phyloP scores from a whole-genome alignment of 176 grass and related monocot genomes.

The Paspalum vaginatum region DNA sequence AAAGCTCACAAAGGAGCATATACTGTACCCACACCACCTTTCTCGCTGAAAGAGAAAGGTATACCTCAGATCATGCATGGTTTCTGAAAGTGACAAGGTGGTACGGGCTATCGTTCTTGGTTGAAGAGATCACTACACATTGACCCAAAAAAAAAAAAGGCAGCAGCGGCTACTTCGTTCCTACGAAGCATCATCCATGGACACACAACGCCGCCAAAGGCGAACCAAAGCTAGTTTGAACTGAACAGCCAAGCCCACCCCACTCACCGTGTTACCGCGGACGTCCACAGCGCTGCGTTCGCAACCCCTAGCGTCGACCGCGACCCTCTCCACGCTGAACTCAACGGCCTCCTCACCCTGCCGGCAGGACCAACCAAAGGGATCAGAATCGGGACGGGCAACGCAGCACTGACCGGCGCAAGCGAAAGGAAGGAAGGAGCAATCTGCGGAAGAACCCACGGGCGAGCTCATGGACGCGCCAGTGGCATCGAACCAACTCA shows the following conservation, averaged over 20 bases:
- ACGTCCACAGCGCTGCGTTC: slow-evolving; percentile 29
- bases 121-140: not conserved
- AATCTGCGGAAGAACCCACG: no score
- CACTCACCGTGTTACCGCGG: slow-evolving; percentile 52
- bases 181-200: no score
- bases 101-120: not conserved
- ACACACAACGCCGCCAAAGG: no score
- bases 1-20: not conserved
- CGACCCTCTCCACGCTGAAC: slow-evolving; percentile 37
- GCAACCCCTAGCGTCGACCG: slow-evolving; percentile 31
- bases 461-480: not conserved
- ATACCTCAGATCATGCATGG: not conserved
- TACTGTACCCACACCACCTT: not conserved
- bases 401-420: no score
- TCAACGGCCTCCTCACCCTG: slow-evolving; percentile 78
- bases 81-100: not conserved
- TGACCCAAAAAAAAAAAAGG: no score
- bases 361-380: slow-evolving; percentile 7
- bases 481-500: not conserved
- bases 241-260: not conserved
- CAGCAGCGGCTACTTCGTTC: not conserved
- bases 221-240: not conserved
- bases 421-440: no score
- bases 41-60: slow-evolving; percentile 5
- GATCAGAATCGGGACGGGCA: not conserved